A percentile compares a stretch with the other conserved stretches of the same genome.
These are phyloP conservation scores for Anastatica hierochuntica DNA, from an alignment of 345 rosid species.

Conservation along the genomic window DNA sequence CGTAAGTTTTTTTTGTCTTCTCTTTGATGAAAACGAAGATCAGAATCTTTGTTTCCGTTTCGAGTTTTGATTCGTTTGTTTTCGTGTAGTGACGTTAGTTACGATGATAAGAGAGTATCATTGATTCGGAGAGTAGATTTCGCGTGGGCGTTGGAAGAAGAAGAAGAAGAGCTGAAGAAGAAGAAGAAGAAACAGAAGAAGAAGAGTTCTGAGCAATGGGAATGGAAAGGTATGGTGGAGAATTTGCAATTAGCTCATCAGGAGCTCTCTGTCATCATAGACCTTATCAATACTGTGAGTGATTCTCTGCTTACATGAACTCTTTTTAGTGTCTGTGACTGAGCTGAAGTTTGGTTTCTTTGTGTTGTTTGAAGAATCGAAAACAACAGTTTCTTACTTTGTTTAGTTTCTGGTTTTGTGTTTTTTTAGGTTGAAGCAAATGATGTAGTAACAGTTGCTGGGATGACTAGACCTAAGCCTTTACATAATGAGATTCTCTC, in stretches of 20 bases:
- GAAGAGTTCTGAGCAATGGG: slow-evolving; percentile 51
- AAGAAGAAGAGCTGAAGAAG: slow-evolving; percentile 47
- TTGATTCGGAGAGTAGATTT: slow-evolving; percentile 71
- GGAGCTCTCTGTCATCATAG: slow-evolving; percentile 78
- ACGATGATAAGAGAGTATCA: slow-evolving; percentile 76
- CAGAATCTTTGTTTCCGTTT: too few species aligned
- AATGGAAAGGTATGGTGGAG: slow-evolving; percentile 88
- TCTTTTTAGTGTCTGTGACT: too few species aligned
- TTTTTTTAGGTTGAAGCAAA: slow-evolving; percentile 68
- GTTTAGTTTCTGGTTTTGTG: not conserved
- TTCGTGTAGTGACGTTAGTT: slow-evolving; percentile 32
- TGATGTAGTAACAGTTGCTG: slow-evolving; percentile 75
- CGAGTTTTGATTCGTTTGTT: too few species aligned
- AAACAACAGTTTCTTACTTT: not conserved
- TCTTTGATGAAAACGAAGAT: too few species aligned
- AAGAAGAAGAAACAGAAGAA: slow-evolving; percentile 58
- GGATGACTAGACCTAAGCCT: slow-evolving; percentile 76
- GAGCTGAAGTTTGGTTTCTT: not conserved
- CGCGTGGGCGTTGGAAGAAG: slow-evolving; percentile 85
- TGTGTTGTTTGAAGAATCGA: not conserved
- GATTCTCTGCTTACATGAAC: not conserved
- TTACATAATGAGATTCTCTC: slow-evolving; percentile 61
- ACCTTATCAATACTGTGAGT: slow-evolving; percentile 83
- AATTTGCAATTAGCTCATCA: slow-evolving; percentile 85
- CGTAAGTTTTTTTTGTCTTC: not conserved